Evolutionary conservation across 192 early-diverging fungal genomes (phyloP).

Genomic region (Mortierella antarctica): DNA sequence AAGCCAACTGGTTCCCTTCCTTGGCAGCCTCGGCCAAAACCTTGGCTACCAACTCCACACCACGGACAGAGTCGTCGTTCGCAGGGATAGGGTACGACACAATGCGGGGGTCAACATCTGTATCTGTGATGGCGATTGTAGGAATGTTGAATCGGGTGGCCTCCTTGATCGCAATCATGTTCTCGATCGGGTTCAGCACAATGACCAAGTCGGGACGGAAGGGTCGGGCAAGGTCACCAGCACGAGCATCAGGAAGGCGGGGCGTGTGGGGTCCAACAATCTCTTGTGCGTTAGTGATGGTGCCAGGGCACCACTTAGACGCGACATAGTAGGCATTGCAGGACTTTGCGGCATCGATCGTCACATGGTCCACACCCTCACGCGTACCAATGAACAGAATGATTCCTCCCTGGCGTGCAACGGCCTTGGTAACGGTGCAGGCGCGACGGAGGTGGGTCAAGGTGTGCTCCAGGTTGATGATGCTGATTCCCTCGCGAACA

Average conservation of each 20-base stretch:
- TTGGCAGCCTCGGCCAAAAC: constrained; percentile 77
- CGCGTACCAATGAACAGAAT: constrained; percentile 90
- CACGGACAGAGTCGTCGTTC: constrained; percentile 89
- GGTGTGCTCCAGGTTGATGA: constrained; percentile 96
- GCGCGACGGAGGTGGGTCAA: constrained; percentile 86
- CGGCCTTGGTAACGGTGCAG: constrained; percentile 72
- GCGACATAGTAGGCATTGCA: constrained; percentile 84
- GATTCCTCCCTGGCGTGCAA: constrained; percentile 81
- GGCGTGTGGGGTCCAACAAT: constrained; percentile 71
- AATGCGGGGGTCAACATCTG: constrained; percentile 85
- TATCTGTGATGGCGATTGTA: constrained; percentile 91
- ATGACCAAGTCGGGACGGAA: constrained; percentile 87
- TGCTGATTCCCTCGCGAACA: constrained; percentile 85
- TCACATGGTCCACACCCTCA: constrained; percentile 71
- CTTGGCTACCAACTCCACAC: constrained; percentile 84
- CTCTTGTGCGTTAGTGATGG: constrained; percentile 84
- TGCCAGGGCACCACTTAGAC: constrained; percentile 87
- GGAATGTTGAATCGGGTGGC: constrained; percentile 82
- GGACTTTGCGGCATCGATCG: constrained; percentile 82
- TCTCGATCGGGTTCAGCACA: constrained; percentile 87
- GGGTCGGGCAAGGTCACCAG: constrained; percentile 55
- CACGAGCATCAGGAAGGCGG: constrained; percentile 54
- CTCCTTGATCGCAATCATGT: constrained; percentile 83
- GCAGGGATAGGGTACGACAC: constrained; percentile 95
- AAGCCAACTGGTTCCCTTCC: constrained; percentile 63